phyloP scores from a whole-genome alignment of 139 green algal genomes.

The Closterium sp. region DNA sequence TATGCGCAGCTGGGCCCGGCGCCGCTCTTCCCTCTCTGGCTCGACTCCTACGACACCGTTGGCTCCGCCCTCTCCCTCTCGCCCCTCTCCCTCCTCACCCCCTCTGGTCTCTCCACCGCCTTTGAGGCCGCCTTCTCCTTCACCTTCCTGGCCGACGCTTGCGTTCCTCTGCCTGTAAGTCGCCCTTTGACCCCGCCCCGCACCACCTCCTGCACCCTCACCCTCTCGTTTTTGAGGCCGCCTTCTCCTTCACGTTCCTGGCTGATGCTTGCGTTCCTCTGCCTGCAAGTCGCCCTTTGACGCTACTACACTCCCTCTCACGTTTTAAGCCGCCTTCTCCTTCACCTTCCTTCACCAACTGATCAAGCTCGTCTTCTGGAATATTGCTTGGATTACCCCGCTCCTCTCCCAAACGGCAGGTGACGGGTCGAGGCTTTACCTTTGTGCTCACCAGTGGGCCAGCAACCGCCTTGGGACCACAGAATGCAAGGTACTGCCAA shows the following conservation, averaged over 20 bases:
- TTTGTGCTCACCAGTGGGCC: neutral
- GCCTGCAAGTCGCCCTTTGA: too few species aligned
- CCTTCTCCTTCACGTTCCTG: neutral
- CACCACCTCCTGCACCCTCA: neutral
- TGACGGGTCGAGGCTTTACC: neutral
- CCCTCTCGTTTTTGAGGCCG: neutral
- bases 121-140: neutral
- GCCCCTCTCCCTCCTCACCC: neutral
- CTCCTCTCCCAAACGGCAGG: neutral
- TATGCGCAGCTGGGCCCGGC: neutral
- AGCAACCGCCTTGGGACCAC: neutral
- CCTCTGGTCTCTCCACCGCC: neutral
- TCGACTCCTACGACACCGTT: neutral
- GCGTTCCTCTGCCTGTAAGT: neutral
- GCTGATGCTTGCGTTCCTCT: too few species aligned
- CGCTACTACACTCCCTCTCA: too few species aligned
- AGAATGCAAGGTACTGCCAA: neutral
- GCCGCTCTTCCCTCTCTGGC: neutral
- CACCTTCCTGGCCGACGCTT: neutral
- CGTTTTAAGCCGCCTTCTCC: too few species aligned
- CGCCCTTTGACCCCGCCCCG: neutral
- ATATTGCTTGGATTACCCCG: too few species aligned
- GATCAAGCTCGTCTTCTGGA: too few species aligned
- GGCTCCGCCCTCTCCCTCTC: neutral
- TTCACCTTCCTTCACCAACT: too few species aligned